Conservation (phyloP, 2,329 filamentous ascomycete species). For the Plectosphaerella plurivora region DNA sequence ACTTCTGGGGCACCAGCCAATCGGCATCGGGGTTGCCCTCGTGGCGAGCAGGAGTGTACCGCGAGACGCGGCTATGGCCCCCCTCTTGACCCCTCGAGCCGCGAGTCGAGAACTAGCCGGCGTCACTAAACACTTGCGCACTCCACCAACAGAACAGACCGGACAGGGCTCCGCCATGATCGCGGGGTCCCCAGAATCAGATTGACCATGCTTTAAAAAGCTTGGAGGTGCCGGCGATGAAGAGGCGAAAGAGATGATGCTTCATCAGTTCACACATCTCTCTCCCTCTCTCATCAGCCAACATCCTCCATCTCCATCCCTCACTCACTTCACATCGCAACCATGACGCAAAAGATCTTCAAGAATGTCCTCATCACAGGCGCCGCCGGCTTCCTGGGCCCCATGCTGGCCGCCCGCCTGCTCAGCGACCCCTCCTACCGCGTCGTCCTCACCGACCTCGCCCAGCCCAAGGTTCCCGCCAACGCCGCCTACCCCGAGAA, state of each 20-base stretch:
- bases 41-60: neutral
- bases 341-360: conserved; percentile 1
- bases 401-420: conserved; percentile 39
- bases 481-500: conserved; percentile 20
- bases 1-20: no score
- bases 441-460: conserved; percentile 53
- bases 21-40: no score
- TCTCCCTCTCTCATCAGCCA: neutral
- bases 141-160: no score
- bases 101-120: neutral
- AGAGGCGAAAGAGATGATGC: neutral
- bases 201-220: neutral
- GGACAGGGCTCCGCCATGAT: neutral
- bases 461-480: conserved; percentile 44
- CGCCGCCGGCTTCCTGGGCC: conserved; percentile 48
- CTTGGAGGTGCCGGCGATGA: neutral
- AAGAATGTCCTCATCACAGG: conserved; percentile 44
- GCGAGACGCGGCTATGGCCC: neutral
- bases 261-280: neutral
- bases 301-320: neutral
- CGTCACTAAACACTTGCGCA: neutral
- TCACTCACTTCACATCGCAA: neutral
- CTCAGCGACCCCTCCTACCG: conserved; percentile 21
- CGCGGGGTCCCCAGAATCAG: neutral
- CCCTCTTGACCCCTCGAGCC: neutral